Evolutionary conservation across 164 flowering plant species (phyloP).

Genomic region (Berberis vulgaris): DNA sequence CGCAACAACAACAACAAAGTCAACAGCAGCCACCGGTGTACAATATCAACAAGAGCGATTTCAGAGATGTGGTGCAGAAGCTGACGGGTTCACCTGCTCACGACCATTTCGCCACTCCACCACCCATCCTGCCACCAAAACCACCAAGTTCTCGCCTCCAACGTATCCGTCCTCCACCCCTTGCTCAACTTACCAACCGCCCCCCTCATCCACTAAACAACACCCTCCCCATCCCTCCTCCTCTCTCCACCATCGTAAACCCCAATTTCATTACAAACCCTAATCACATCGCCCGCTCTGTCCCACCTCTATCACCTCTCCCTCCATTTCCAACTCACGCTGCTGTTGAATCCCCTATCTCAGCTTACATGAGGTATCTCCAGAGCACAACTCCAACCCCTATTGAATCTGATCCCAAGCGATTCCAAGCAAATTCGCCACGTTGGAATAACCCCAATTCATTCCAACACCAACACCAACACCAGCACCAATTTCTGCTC

Average conservation of each 20-base stretch:
- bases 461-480: too few species aligned
- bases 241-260: neutral
- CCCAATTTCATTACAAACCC: neutral
- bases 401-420: slow-evolving; percentile 25
- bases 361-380: slow-evolving; percentile 80
- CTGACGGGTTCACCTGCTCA: slow-evolving; percentile 91
- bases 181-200: slow-evolving; percentile 49
- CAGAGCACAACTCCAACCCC: slow-evolving; percentile 25
- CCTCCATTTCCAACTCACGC: slow-evolving; percentile 81
- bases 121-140: slow-evolving; percentile 42
- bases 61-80: slow-evolving; percentile 87
- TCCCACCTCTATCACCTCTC: slow-evolving; percentile 56
- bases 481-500: too few species aligned
- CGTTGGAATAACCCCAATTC: slow-evolving; percentile 23
- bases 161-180: slow-evolving; percentile 90
- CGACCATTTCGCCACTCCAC: slow-evolving; percentile 40
- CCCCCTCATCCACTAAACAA: slow-evolving; percentile 33
- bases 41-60: slow-evolving; percentile 84
- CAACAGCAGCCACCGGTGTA: slow-evolving; percentile 56
- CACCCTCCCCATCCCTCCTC: slow-evolving; percentile 10
- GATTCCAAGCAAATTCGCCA: slow-evolving; percentile 27
- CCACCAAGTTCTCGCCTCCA: slow-evolving; percentile 79
- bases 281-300: neutral
- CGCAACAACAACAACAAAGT: too few species aligned
- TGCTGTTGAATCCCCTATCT: slow-evolving; percentile 89